Conservation (phyloP, 1,139 yeast species). For the Yamadazyma sp. region DNA sequence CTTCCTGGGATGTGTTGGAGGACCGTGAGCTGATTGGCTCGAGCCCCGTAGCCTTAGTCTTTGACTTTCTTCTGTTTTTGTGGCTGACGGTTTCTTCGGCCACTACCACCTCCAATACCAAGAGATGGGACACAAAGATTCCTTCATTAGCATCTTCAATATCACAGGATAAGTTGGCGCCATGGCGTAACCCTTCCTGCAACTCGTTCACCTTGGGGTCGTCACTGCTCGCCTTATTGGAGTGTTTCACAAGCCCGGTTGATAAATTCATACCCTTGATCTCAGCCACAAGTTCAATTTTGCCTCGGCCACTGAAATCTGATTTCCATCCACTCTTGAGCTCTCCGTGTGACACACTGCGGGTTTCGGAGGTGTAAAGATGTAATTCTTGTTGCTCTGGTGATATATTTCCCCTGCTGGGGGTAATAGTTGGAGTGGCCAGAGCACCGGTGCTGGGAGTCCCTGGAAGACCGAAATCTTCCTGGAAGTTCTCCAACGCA, state of each 20-base stretch:
- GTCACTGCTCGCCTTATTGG: constrained; percentile 27
- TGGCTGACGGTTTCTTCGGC: constrained; percentile 77
- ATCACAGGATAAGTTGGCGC: constrained; percentile 73
- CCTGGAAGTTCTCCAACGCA: constrained; percentile 28
- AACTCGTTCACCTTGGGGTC: constrained; percentile 26
- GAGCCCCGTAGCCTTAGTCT: constrained; percentile 18
- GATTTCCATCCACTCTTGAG: constrained; percentile 92
- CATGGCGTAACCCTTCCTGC: constrained; percentile 33
- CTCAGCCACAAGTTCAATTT: constrained; percentile 73
- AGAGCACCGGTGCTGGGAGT: neutral
- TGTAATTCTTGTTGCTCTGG: constrained; percentile 21
- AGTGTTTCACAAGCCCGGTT: constrained; percentile 49
- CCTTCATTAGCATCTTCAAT: constrained; percentile 82
- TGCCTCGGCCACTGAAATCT: constrained; percentile 75
- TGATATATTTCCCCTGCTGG: neutral
- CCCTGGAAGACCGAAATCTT: constrained; percentile 24
- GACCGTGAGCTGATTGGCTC: constrained; percentile 31
- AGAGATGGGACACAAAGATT: constrained; percentile 67
- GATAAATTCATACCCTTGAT: constrained; percentile 56
- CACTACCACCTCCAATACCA: constrained; percentile 85
- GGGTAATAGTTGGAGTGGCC: constrained; percentile 1
- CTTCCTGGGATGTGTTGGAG: constrained; percentile 15
- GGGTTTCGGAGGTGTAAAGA: constrained; percentile 66
- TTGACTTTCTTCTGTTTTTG: constrained; percentile 16
- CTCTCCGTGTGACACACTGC: constrained; percentile 76